A percentile compares a stretch with the other conserved stretches of the same genome.
Evolutionary conservation across 306 rosid genomes (phyloP).

Genomic region (Prunus salicina): DNA sequence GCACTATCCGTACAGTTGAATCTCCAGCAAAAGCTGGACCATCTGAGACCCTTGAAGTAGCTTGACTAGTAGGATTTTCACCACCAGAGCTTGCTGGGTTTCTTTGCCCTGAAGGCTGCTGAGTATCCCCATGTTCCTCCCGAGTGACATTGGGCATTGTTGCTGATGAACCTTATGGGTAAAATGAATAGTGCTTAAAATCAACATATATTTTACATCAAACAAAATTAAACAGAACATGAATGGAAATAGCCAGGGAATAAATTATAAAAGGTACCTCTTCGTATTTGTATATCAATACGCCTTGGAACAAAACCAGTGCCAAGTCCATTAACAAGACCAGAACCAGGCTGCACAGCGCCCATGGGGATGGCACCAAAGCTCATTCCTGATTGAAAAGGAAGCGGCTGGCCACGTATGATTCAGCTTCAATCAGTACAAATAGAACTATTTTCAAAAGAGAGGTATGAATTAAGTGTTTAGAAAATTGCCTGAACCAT

Average conservation of each 20-base stretch:
- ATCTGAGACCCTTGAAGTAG: constrained; percentile 49
- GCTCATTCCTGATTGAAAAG: constrained; percentile 70
- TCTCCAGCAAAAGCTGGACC: constrained; percentile 55
- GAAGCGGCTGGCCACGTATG: constrained; percentile 76
- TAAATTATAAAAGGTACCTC: constrained; percentile 50
- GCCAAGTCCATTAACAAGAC: constrained; percentile 60
- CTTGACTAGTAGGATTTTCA: constrained; percentile 56
- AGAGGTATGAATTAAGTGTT: constrained; percentile 15
- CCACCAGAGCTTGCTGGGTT: constrained; percentile 41
- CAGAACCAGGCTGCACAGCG: constrained; percentile 66
- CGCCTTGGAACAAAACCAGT: constrained; percentile 78
- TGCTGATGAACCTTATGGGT: constrained; percentile 58
- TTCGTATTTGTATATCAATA: constrained; percentile 91
- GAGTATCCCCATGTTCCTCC: constrained; percentile 59
- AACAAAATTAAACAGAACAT: constrained; percentile 2
- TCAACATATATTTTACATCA: constrained; percentile 7
- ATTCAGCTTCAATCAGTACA: constrained; percentile 46
- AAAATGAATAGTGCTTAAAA: constrained; percentile 18
- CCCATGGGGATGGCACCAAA: constrained; percentile 78
- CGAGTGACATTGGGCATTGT: constrained; percentile 45
- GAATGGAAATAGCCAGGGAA: constrained; percentile 10
- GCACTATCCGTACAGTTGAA: constrained; percentile 72
- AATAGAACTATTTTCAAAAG: constrained; percentile 21
- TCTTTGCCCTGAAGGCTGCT: constrained; percentile 56
- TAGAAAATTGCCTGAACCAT: constrained; percentile 83